Percentiles rank a stretch among this genome's conserved stretches.
Conservation (phyloP, 2,329 filamentous ascomycete genomes). For the Tolypocladium amazonense region DNA sequence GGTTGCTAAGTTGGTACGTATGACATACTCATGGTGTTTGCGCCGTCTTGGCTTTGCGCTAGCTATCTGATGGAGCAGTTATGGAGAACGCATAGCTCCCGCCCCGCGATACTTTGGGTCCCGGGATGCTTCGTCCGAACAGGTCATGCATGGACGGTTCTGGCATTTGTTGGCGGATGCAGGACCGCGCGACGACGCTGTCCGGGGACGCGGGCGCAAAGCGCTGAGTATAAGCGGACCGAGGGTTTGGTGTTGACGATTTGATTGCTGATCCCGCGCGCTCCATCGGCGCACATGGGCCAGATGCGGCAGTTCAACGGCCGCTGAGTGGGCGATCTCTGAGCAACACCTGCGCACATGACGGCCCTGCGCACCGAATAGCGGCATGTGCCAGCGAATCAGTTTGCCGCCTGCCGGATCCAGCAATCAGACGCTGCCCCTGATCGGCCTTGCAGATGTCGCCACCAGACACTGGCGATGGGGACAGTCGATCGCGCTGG, state of each 20-base stretch:
- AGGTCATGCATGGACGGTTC: background rate
- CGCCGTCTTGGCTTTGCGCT: background rate
- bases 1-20: background rate
- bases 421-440: background rate
- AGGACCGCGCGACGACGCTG: background rate
- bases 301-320: background rate
- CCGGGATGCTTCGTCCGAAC: background rate
- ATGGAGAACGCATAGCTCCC: background rate
- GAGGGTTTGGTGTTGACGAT: background rate
- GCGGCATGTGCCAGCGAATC: background rate
- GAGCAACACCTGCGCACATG: background rate
- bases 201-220: background rate
- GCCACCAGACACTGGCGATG: background rate
- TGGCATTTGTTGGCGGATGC: background rate
- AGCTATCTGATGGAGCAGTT: background rate
- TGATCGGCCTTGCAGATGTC: background rate
- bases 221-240: background rate
- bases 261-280: background rate
- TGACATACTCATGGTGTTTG: background rate
- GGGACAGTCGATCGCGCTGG: background rate
- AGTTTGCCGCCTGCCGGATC: background rate
- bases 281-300: background rate
- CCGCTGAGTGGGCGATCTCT: background rate
- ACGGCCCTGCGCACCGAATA: background rate
- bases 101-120: background rate